Evolutionary conservation across 345 rosid genomes (phyloP).

Genomic region (Eucalyptus sp.): DNA sequence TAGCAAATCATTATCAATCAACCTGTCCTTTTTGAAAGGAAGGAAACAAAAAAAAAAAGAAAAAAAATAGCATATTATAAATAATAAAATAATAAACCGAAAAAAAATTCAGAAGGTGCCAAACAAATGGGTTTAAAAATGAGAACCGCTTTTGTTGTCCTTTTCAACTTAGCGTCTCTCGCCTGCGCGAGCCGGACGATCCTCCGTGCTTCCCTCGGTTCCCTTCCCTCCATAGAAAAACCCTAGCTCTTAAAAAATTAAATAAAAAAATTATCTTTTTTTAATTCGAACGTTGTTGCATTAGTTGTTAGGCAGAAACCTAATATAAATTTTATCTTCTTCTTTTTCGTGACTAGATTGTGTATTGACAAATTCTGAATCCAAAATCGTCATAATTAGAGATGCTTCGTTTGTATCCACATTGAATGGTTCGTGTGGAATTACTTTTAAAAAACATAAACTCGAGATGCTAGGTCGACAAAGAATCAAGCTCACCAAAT

Average conservation of each 20-base stretch:
- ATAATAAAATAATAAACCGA: not conserved
- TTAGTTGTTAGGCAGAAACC: not conserved
- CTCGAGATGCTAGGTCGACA: not conserved
- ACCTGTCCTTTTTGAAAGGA: not conserved
- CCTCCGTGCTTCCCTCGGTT: not conserved
- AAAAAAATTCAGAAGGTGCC: not conserved
- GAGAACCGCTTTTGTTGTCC: not conserved
- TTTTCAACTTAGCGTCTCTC: not conserved
- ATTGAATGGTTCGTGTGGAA: not conserved
- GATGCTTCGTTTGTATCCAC: no score
- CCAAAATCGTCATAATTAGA: rapidly evolving
- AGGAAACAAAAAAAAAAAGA: no score
- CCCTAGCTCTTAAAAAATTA: not conserved
- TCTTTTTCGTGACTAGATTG: not conserved
- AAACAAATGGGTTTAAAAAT: not conserved
- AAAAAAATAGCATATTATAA: not conserved
- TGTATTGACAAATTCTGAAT: rapidly evolving
- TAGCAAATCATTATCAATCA: not conserved
- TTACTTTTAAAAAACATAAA: not conserved
- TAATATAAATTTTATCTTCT: not conserved
- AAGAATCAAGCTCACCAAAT: not conserved
- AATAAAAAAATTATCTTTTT: not conserved
- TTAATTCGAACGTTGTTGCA: not conserved
- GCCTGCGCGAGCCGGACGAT: not conserved
- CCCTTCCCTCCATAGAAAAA: not conserved